A percentile compares a stretch with the other conserved stretches of the same genome.
Conservation (phyloP, 192 early-diverging fungal species). For the Entomortierella chlamydospora region DNA sequence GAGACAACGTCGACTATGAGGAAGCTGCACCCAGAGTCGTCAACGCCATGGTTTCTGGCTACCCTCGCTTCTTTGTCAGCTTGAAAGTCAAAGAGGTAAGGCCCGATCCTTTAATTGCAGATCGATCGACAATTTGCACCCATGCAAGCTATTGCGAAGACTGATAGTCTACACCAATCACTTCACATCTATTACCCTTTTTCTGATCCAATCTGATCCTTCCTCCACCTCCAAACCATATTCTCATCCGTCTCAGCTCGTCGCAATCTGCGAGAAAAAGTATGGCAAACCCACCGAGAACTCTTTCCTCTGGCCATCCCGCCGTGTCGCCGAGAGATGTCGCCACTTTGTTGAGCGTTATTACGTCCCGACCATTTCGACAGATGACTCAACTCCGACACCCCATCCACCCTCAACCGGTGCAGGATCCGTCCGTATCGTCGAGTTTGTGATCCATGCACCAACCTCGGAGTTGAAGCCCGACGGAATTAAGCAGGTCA, state of each 20-base stretch:
- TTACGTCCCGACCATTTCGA: constrained; percentile 50
- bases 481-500: constrained; percentile 41
- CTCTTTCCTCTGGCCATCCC: constrained; percentile 82
- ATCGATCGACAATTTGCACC: neutral
- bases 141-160: no score
- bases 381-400: constrained; percentile 36
- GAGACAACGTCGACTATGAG: constrained; percentile 93
- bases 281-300: constrained; percentile 74
- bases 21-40: constrained; percentile 82
- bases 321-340: constrained; percentile 72
- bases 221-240: neutral
- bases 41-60: constrained; percentile 81
- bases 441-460: constrained; percentile 71
- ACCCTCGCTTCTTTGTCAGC: constrained; percentile 95
- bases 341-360: constrained; percentile 70
- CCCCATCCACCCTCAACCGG: constrained; percentile 31
- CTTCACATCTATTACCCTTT: neutral
- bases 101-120: neutral
- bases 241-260: constrained; percentile 47
- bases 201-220: neutral
- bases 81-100: constrained; percentile 74
- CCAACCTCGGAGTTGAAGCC: constrained; percentile 58
- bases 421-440: constrained; percentile 63
- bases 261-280: constrained; percentile 64
- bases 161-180: neutral